These are phyloP conservation scores for Fagus crenata DNA, from an alignment of 306 rosid species.

Conservation along the genomic window DNA sequence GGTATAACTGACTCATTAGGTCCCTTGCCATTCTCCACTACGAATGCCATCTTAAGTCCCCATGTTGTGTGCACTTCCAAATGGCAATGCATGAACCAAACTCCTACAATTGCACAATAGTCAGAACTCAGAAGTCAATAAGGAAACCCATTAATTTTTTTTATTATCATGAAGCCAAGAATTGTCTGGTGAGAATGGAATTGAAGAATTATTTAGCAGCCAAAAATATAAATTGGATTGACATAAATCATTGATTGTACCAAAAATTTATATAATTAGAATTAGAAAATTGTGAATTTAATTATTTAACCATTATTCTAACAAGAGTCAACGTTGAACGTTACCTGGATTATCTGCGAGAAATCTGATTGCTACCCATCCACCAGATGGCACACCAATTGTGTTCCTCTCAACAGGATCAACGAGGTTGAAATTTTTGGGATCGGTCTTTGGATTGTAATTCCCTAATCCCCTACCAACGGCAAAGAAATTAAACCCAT, in stretches of 20 bases:
- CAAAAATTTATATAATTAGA: too few species aligned
- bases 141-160: background rate
- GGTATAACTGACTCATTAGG: constrained; percentile 64
- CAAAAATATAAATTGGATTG: background rate
- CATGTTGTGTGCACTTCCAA: constrained; percentile 91
- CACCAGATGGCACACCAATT: constrained; percentile 77
- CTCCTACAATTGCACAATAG: constrained; percentile 48
- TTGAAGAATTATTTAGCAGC: background rate
- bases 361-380: constrained; percentile 86
- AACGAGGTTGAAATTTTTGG: constrained; percentile 56
- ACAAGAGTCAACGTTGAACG: background rate
- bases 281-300: too few species aligned
- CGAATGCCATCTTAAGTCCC: constrained; percentile 97
- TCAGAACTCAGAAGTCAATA: background rate
- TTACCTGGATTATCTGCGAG: constrained; percentile 93
- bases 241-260: too few species aligned
- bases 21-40: constrained; percentile 91
- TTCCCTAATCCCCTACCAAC: constrained; percentile 74
- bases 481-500: constrained; percentile 76
- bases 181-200: background rate
- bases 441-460: constrained; percentile 52
- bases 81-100: constrained; percentile 96
- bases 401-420: constrained; percentile 95
- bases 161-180: too few species aligned
- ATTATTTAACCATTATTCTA: too few species aligned